Percentiles rank a stretch among this genome's conserved stretches.
Conservation (phyloP, 371 early-diverging fungal genomes). For the Apophysomyces trapeziformis region DNA sequence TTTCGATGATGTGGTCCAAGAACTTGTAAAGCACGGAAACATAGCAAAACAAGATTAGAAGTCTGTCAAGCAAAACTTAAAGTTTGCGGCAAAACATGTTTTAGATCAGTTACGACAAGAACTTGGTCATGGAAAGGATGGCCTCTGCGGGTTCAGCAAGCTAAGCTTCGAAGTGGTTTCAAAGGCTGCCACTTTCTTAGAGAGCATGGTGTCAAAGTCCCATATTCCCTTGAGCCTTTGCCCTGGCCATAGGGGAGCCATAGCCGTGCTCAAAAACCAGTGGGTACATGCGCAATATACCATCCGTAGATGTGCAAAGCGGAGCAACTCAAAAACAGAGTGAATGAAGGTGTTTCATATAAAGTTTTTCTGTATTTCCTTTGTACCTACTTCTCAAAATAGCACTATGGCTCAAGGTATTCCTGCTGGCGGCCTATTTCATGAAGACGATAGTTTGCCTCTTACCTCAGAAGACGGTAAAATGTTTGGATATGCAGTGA, state of each 20-base stretch:
- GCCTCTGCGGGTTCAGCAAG: neutral
- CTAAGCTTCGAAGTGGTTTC: neutral
- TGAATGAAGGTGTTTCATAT: neutral
- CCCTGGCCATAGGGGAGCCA: neutral
- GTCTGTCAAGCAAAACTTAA: neutral
- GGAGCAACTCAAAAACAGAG: neutral
- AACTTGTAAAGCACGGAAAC: neutral
- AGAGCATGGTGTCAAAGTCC: neutral
- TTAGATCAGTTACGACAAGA: conserved; percentile 1
- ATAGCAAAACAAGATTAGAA: neutral
- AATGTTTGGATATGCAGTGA: neutral
- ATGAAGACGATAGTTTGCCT: neutral
- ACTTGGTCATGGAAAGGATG: neutral
- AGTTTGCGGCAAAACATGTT: neutral
- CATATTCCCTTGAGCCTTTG: conserved; percentile 2
- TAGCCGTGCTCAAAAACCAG: conserved; percentile 3
- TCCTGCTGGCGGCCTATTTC: neutral
- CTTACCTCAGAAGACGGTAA: neutral
- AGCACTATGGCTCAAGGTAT: neutral
- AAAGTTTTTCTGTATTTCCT: neutral
- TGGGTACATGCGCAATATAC: neutral
- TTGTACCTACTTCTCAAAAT: neutral
- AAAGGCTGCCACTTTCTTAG: neutral
- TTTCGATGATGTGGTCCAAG: neutral
- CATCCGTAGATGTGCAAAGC: neutral